A percentile compares a stretch with the other conserved stretches of the same genome.
These are phyloP conservation scores for Pneumocystis oryctolagi DNA, from an alignment of 1,139 yeast species.

Conservation along the genomic window DNA sequence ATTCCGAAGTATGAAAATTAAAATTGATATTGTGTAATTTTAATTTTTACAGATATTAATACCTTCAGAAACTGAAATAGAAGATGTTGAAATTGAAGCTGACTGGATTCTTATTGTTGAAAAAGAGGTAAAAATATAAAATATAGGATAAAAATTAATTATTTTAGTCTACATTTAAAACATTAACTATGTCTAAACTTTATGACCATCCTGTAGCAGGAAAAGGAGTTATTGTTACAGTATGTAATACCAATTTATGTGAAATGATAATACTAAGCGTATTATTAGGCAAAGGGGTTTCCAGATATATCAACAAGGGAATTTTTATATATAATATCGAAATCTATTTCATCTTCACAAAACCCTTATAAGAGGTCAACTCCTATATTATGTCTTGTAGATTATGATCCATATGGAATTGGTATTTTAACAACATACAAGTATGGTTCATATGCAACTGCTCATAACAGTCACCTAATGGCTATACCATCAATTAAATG, in stretches of 20 bases:
- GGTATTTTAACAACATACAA: conserved; percentile 38
- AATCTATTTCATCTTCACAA: conserved; percentile 1
- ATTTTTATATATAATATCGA: conserved; percentile 33
- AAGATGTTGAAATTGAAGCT: conserved; percentile 7
- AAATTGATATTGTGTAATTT: not conserved
- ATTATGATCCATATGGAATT: conserved; percentile 60
- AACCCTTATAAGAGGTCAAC: conserved; percentile 25
- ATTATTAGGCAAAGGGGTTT: conserved; percentile 43
- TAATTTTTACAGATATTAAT: not conserved
- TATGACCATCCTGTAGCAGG: conserved; percentile 8
- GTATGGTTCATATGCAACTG: conserved; percentile 19
- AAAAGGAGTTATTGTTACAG: conserved; percentile 14
- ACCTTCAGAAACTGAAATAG: not conserved
- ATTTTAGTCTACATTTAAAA: conserved; percentile 14
- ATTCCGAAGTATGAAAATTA: conserved; percentile 14
- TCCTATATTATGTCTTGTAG: conserved; percentile 37
- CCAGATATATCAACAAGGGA: conserved; percentile 56
- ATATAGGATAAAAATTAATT: not conserved
- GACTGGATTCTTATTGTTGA: conserved; percentile 41
- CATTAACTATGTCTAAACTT: conserved; percentile 13
- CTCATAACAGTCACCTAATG: conserved; percentile 9
- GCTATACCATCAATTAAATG: conserved; percentile 17
- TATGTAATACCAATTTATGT: conserved; percentile 4
- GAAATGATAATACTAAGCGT: not conserved
- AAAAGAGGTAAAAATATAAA: conserved; percentile 34